Evolutionary conservation across 306 rosid species (phyloP).

Genomic region (Dryas octopetala): DNA sequence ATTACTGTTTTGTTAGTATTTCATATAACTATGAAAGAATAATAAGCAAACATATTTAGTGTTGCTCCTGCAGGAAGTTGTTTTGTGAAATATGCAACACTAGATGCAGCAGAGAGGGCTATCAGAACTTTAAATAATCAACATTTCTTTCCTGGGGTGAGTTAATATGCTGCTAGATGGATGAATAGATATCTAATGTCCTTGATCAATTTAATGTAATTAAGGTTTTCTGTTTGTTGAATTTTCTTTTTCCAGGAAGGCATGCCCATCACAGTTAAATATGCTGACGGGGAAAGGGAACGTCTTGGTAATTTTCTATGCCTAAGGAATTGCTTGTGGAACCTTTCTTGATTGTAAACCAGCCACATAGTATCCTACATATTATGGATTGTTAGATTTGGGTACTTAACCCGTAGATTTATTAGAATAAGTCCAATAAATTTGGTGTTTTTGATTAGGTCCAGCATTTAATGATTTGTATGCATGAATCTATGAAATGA

Average conservation of each 20-base stretch:
- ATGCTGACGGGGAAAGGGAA: slow-evolving; percentile 66
- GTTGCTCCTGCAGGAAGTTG: slow-evolving; percentile 66
- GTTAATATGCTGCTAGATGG: slow-evolving; percentile 26
- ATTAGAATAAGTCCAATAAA: not conserved
- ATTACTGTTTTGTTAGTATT: slow-evolving; percentile 17
- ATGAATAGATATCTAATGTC: slow-evolving; percentile 13
- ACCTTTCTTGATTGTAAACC: slow-evolving; percentile 3
- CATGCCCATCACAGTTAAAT: slow-evolving; percentile 63
- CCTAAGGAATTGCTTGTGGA: slow-evolving; percentile 14
- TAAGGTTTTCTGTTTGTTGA: slow-evolving; percentile 19
- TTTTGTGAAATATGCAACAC: slow-evolving; percentile 74
- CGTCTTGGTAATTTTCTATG: slow-evolving; percentile 54
- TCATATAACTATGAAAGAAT: slow-evolving; percentile 16
- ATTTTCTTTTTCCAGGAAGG: slow-evolving; percentile 51
- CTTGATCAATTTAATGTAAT: slow-evolving; percentile 26
- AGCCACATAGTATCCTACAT: not conserved
- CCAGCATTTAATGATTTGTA: not conserved
- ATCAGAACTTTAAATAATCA: slow-evolving; percentile 66
- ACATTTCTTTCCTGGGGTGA: slow-evolving; percentile 75
- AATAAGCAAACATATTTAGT: slow-evolving; percentile 17
- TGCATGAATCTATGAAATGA: not conserved
- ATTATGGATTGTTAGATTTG: not conserved
- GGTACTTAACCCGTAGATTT: not conserved
- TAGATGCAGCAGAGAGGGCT: slow-evolving; percentile 75
- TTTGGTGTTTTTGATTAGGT: not conserved